Evolutionary conservation across 2,329 filamentous ascomycete genomes (phyloP).

Genomic region (Alternaria angustiovoidea): DNA sequence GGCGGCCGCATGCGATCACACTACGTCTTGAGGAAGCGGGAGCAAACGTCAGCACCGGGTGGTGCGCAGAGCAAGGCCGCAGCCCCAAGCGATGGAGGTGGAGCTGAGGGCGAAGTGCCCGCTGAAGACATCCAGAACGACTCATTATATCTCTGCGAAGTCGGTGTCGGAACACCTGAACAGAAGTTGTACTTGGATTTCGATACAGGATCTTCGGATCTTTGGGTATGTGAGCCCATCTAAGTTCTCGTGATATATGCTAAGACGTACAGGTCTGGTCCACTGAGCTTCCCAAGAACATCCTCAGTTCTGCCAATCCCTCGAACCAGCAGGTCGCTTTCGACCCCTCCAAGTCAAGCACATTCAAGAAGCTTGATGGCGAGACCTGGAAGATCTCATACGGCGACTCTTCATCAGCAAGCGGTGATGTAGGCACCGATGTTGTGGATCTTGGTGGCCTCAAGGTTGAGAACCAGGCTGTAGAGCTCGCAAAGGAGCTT

Average conservation of each 20-base stretch:
- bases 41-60: conserved; percentile 2
- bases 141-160: conserved; percentile 56
- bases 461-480: conserved; percentile 65
- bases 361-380: conserved; percentile 52
- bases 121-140: conserved; percentile 37
- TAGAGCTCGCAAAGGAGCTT: conserved; percentile 68
- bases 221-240: conserved; percentile 57
- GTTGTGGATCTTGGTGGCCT: conserved; percentile 67
- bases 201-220: conserved; percentile 72
- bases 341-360: conserved; percentile 47
- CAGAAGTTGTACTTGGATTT: conserved; percentile 67
- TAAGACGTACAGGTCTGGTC: conserved; percentile 29
- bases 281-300: conserved; percentile 29
- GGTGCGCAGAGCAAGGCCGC: conserved; percentile 8
- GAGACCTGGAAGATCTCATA: conserved; percentile 68
- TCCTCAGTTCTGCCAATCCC: conserved; percentile 51
- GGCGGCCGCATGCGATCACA: conserved; percentile 34
- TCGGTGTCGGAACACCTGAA: conserved; percentile 68
- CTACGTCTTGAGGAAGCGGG: conserved; percentile 28
- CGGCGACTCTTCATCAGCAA: conserved; percentile 68
- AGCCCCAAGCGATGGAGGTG: background rate
- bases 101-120: conserved; percentile 23
- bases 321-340: conserved; percentile 66
- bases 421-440: conserved; percentile 70
- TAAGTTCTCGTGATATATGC: background rate